Evolutionary conservation across 257 asterid species (phyloP), one percentile per base, ranked within the genome.

Genomic region (Solanum gracilifrons): DNA sequence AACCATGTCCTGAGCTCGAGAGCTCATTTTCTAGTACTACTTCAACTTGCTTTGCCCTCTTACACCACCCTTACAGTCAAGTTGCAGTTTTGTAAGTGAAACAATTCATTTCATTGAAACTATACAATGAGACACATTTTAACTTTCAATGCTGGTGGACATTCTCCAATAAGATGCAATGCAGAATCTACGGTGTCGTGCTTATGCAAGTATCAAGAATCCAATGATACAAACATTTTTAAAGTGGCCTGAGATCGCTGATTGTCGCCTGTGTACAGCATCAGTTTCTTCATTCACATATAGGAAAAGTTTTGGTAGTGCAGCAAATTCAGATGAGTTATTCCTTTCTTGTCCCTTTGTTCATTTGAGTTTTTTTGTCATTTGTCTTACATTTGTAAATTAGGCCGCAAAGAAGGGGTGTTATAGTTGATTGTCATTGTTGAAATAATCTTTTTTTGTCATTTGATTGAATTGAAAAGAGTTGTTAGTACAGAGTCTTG

Each of bases 1-100:
- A 92, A 86, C 94, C 95, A 11, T 93, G 95, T 85, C 90, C 93
- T 0, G 94, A 91, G 37, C 94, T 93, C 48, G 62, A 89, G 88
- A 88, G 64, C 68, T 68, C 90, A 16, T 74, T 29, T 37, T 62
- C 88, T 35, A 72, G 68, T 87, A 68, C 89, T 58, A 75, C 85
- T 23, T 58, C 80, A 31, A 84, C 87, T 84, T 87, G 93, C 80
- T 87, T 87, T 60, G 6, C 87, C 86, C 88, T 64, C 71, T 73
- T 83, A 15, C 25, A 18, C 25, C 82, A 76, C 5, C 32, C 39
- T 43, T 73, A 60, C 48, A 73, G 74, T 46, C 87, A 80, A 82
- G 85, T 88, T n/a, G 88, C 92, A 25, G 83, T 60, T 84, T 80
- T 68, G 31, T 91, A 88, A 89, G 64, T 15, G 74, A 32, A 87